phyloP scores from a whole-genome alignment of 1,284 basidiomycete species.

The Apiotrichum laibachii region DNA sequence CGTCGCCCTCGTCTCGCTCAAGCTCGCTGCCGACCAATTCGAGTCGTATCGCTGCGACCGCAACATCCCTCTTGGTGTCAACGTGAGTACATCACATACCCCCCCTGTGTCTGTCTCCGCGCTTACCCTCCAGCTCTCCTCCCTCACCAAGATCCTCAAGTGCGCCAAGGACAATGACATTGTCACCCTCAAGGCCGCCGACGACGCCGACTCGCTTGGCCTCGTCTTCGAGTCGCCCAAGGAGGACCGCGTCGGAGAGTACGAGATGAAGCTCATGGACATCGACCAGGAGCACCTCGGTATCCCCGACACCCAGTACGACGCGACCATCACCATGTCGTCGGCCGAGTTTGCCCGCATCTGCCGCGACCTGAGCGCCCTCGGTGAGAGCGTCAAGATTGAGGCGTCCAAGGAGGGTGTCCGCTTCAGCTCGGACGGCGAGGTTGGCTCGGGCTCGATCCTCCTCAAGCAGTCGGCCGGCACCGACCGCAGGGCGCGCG shows the following conservation, averaged over 20 bases:
- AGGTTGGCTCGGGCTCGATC: constrained; percentile 87
- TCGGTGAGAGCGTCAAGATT: constrained; percentile 94
- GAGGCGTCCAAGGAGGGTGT: constrained; percentile 96
- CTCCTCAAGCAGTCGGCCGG: constrained; percentile 70
- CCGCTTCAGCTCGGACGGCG: constrained; percentile 89
- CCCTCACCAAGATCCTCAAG: constrained; percentile 92
- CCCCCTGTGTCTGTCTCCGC: neutral
- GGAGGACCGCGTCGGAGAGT: constrained; percentile 92
- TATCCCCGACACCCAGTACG: constrained; percentile 98
- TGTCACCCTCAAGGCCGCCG: constrained; percentile 85
- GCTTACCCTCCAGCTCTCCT: constrained; percentile 58
- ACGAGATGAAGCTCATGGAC: constrained; percentile 99
- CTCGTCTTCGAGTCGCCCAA: constrained; percentile 88
- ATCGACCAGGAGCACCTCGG: constrained; percentile 94
- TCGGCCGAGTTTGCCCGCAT: constrained; percentile 86
- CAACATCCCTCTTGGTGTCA: constrained; percentile 90
- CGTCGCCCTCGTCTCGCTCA: constrained; percentile 79
- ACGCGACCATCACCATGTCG: constrained; percentile 86
- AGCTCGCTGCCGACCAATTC: constrained; percentile 73
- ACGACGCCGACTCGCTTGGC: constrained; percentile 86
- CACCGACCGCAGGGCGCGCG: constrained; percentile 43
- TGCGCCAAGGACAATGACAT: constrained; percentile 96
- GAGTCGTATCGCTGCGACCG: constrained; percentile 91
- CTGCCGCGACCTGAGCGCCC: constrained; percentile 84
- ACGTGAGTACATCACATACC: constrained; percentile 51